Conservation (phyloP, 2,329 filamentous ascomycete genomes). For the Talaromyces islandicus region DNA sequence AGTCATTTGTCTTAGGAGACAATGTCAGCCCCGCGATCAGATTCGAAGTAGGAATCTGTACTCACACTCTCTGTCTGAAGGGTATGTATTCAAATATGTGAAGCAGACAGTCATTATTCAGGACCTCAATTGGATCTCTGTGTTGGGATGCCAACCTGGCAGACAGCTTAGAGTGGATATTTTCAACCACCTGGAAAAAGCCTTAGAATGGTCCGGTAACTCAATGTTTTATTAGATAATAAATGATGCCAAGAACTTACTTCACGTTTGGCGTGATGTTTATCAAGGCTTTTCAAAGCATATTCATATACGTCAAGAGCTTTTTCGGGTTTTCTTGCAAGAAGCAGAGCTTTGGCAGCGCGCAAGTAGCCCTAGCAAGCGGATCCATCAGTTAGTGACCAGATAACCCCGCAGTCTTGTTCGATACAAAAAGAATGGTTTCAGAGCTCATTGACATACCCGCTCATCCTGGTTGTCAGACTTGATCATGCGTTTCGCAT, state of each 20-base stretch:
- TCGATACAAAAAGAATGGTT: neutral
- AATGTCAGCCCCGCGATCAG: neutral
- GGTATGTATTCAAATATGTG: constrained; percentile 8
- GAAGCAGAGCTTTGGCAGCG: constrained; percentile 42
- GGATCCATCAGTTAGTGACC: neutral
- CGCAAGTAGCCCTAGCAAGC: constrained; percentile 48
- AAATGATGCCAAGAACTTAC: constrained; percentile 1
- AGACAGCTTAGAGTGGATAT: constrained; percentile 5
- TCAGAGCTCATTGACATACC: constrained; percentile 18
- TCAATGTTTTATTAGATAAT: neutral
- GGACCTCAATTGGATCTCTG: constrained; percentile 1
- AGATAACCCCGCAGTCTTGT: neutral
- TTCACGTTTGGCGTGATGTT: constrained; percentile 29
- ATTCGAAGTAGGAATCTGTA: neutral
- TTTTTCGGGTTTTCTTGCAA: constrained; percentile 45
- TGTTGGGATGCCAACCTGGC: neutral
- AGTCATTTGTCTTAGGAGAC: neutral
- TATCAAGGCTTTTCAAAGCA: constrained; percentile 48
- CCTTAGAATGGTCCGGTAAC: neutral
- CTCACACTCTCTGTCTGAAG: constrained; percentile 9
- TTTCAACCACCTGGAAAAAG: neutral
- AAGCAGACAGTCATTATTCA: constrained; percentile 9
- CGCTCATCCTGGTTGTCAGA: constrained; percentile 45
- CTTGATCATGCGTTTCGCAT: constrained; percentile 54
- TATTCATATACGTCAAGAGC: constrained; percentile 54